Evolutionary conservation across 1,284 basidiomycete species (phyloP).

Genomic region (Stygiomarasmius scandens): DNA sequence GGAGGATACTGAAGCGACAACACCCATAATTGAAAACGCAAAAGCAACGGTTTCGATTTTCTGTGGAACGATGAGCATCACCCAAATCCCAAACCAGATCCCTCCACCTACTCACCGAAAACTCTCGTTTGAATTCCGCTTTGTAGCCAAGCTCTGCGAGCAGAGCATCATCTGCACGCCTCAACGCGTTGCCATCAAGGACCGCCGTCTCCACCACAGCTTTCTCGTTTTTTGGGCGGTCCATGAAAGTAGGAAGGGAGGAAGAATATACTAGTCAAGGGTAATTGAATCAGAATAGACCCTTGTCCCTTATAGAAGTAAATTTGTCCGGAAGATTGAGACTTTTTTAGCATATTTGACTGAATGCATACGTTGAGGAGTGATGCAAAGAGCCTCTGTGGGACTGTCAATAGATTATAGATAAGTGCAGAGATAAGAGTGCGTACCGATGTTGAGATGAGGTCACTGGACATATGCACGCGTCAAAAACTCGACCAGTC

Average conservation of each 20-base stretch:
- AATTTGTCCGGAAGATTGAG: not conserved
- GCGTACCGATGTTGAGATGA: too few relatives aligned
- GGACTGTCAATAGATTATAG: not conserved
- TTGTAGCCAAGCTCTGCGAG: constrained; percentile 75
- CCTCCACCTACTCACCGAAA: constrained; percentile 52
- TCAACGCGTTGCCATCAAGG: constrained; percentile 23
- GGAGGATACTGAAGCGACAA: constrained; percentile 69
- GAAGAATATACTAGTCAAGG: not conserved
- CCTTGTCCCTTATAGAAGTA: not conserved
- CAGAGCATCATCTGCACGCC: constrained; percentile 53
- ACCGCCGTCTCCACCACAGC: not conserved
- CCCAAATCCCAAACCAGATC: not conserved
- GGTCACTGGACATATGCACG: too few relatives aligned
- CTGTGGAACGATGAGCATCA: constrained; percentile 30
- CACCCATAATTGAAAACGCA: constrained; percentile 77
- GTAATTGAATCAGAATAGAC: not conserved
- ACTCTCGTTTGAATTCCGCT: constrained; percentile 76
- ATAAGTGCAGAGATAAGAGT: not conserved
- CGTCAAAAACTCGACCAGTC: too few relatives aligned
- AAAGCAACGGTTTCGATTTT: constrained; percentile 68
- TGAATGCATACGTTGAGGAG: not conserved
- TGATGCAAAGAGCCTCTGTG: not conserved
- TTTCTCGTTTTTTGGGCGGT: not conserved
- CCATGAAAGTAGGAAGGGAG: not conserved
- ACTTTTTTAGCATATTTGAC: not conserved